Evolutionary conservation across 2,329 filamentous ascomycete species (phyloP).

Genomic region (Trichophyton equinum): DNA sequence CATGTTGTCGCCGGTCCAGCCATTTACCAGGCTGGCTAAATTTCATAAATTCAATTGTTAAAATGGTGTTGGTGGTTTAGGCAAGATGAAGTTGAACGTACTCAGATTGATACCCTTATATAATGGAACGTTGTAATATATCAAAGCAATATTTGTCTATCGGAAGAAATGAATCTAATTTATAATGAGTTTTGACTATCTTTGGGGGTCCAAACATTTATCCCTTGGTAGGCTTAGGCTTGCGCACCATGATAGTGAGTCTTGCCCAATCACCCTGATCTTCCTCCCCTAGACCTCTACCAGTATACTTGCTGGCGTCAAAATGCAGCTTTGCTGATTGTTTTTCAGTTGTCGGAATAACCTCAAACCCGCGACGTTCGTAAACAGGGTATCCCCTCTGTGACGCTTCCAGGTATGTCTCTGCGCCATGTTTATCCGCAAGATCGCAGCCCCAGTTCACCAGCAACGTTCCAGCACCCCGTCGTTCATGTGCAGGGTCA

Average conservation of each 20-base stretch:
- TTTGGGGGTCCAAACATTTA: neutral
- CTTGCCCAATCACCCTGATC: slow-evolving; percentile 8
- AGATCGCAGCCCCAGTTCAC: slow-evolving; percentile 18
- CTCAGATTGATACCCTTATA: neutral
- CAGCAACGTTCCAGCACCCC: slow-evolving; percentile 20
- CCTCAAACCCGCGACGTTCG: slow-evolving; percentile 19
- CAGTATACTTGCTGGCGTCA: slow-evolving; percentile 8
- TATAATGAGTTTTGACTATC: neutral
- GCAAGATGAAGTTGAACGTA: neutral
- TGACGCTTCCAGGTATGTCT: slow-evolving; percentile 18
- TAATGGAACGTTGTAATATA: neutral
- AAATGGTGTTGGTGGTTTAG: neutral
- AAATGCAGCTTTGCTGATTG: slow-evolving; percentile 7
- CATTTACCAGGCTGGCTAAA: slow-evolving; percentile 66
- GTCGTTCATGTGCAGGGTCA: slow-evolving; percentile 19
- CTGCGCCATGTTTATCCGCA: slow-evolving; percentile 17
- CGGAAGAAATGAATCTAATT: neutral
- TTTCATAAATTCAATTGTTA: neutral
- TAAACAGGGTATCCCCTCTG: slow-evolving; percentile 19
- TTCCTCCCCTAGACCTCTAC: slow-evolving; percentile 4
- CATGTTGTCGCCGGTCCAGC: slow-evolving; percentile 60
- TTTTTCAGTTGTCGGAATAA: slow-evolving; percentile 9
- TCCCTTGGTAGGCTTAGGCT: neutral
- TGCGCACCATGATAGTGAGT: slow-evolving; percentile 9
- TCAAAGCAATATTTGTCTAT: neutral